Evolutionary conservation across 257 asterid genomes (phyloP), one percentile per base, ranked within the genome.

Genomic region (Datura wrightii): DNA sequence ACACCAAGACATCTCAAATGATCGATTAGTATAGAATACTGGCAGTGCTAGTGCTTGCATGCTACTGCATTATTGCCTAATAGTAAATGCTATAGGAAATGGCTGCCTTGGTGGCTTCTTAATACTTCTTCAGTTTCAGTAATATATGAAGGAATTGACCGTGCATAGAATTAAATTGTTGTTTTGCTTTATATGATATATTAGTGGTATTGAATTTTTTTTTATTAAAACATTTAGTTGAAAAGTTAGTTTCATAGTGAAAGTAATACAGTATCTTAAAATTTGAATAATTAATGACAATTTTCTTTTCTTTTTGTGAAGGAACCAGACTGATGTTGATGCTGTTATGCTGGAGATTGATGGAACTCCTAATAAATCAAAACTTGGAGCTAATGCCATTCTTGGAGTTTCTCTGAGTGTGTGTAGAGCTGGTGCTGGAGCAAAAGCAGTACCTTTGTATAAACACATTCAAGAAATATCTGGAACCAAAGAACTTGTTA

Each of bases 371-470:
- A 96, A 96, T 76, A 96, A 96, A 87, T 96, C 99, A 5, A 93
- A 94, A 83, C 89, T 96, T 50, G 99, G 99, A 86, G 98, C 99
- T 13, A 96, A 96, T 89, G 99, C 99, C 44, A 94, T 96, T 48
- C 92, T 96, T 84, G 99, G 99, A 89, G 98, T 94, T 79, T 96
- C 99, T 44, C 96, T 96, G 83, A 94, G 99, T 82, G 92, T 94
- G 69, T 96, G 99, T 79, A 87, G 99, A 89, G 99, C 98, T 82
- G 99, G 99, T 67, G 98, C 99, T 39, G 98, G 98, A 70, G 98
- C 98, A 70, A 94, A 96, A 85, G 93, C 97, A 80, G 90, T 93
- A 46, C 96, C 98, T 0, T 86, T 96, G 84, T 94, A 93, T 90
- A 93, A 90, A 83, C 99, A 96, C 89, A 94, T 96, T 83, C 98